phyloP scores from a whole-genome alignment of 495 filamentous ascomycete genomes.

The Talaromyces wortmannii region DNA sequence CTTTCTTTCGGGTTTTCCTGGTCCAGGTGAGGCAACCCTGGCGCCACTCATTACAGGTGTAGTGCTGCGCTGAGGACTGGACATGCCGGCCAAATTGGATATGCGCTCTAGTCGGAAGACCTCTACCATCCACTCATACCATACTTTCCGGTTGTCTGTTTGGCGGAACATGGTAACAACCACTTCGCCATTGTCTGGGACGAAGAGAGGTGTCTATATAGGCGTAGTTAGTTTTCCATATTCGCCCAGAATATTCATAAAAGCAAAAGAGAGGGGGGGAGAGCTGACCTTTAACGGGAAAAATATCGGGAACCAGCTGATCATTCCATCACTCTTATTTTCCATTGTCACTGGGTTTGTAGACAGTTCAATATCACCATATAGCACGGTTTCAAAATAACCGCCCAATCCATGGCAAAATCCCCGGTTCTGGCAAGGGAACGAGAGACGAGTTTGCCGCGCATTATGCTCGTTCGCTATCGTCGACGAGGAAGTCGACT shows the following conservation, averaged over 20 bases:
- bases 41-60: slow-evolving; percentile 25
- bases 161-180: slow-evolving; percentile 91
- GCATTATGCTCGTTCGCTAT: slow-evolving; percentile 81
- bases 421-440: slow-evolving; percentile 64
- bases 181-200: slow-evolving; percentile 77
- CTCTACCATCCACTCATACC: slow-evolving; percentile 98
- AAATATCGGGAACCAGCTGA: slow-evolving; percentile 98
- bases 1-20: slow-evolving; percentile 18
- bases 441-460: slow-evolving; percentile 65
- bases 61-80: slow-evolving; percentile 4
- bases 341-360: slow-evolving; percentile 92
- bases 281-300: slow-evolving; percentile 84
- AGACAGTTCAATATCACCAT: slow-evolving; percentile 76
- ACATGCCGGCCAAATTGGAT: background rate
- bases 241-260: background rate
- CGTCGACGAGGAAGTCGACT: slow-evolving; percentile 21
- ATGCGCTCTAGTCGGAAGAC: slow-evolving; percentile 51
- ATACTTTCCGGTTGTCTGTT: slow-evolving; percentile 91
- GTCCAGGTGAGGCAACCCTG: slow-evolving; percentile 21
- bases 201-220: slow-evolving; percentile 71
- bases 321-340: slow-evolving; percentile 89
- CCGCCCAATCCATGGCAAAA: slow-evolving; percentile 88
- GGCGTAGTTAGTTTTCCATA: slow-evolving; percentile 3
- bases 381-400: slow-evolving; percentile 93
- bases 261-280: background rate